Conservation (phyloP, 768 basidiomycete species). For the Boletus subparvulus region DNA sequence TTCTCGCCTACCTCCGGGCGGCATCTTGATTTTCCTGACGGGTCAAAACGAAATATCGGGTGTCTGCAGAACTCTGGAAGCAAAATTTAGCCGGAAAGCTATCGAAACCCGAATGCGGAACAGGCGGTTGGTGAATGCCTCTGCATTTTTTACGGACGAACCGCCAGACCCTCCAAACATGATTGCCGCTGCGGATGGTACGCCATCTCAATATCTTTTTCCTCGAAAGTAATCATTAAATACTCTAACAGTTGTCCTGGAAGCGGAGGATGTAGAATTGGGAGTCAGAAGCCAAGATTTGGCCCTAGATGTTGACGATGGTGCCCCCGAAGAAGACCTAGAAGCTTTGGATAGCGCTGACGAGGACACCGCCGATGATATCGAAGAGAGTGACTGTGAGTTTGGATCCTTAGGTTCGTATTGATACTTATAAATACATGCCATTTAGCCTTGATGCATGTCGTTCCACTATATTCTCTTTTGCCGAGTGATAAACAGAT, state of each 20-base stretch:
- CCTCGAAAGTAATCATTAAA: not conserved
- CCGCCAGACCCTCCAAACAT: slow-evolving; percentile 13
- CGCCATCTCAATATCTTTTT: not conserved
- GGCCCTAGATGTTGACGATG: slow-evolving; percentile 68
- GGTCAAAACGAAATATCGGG: slow-evolving; percentile 94
- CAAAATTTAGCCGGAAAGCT: slow-evolving; percentile 68
- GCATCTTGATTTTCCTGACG: slow-evolving; percentile 90
- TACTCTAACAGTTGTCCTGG: slow-evolving; percentile 57
- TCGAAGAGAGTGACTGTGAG: slow-evolving; percentile 68
- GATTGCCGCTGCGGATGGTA: slow-evolving; percentile 22
- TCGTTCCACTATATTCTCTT: slow-evolving; percentile 92
- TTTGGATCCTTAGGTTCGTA: slow-evolving; percentile 8
- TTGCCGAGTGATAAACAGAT: slow-evolving; percentile 93
- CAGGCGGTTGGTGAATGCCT: slow-evolving; percentile 25
- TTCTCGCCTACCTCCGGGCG: slow-evolving; percentile 86
- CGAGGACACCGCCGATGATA: slow-evolving; percentile 53
- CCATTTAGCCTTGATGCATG: slow-evolving; percentile 80
- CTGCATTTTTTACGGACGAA: slow-evolving; percentile 30
- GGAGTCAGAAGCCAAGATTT: slow-evolving; percentile 50
- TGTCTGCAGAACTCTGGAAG: slow-evolving; percentile 79
- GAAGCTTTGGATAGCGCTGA: slow-evolving; percentile 77
- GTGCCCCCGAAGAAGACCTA: slow-evolving; percentile 59
- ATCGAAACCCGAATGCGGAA: slow-evolving; percentile 51
- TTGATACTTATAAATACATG: not conserved
- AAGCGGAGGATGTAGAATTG: slow-evolving; percentile 79